Evolutionary conservation across 2,329 filamentous ascomycete genomes (phyloP), one percentile per base, ranked within the genome.

Genomic region (Fusarium kyushuense): DNA sequence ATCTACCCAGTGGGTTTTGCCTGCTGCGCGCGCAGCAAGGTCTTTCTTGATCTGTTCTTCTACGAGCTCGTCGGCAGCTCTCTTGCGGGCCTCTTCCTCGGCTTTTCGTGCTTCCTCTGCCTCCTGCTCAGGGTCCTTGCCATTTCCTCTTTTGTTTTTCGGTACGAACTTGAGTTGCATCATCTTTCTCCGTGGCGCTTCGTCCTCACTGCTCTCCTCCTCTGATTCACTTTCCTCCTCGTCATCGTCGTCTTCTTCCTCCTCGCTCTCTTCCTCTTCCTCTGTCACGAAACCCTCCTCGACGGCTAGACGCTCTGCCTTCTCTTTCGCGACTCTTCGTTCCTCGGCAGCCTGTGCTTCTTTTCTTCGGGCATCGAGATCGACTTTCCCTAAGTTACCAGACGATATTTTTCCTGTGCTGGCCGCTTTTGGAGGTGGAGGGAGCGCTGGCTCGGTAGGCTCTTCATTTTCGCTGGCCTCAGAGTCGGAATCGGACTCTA

Each of bases 21-120:
- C 90, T 0, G 89, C 88, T 1, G 89, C 89, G 55, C 90, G 88
- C 23, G 92, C 92, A 6, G 90, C 90, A 1, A 92, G 87, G 73
- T 95, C 91, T 70, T 92, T 92, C 73, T 92, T 90, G 42, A 98
- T 89, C 76, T 98, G 94, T 72, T 94, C 93, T 76, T 97, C 93
- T 16, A 99, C 89, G 12, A 98, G 82, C 58, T 87, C 89, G 76
- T 97, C 91, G 14, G 91, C 88, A 38, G 91, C 90, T 76, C 90
- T 89, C 65, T 87, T 89, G 35, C 88, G 86, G 3, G 84, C 88
- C 58, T 86, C 89, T 60, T 90, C 89, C 46, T 87, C 87, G 3
- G 83, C 86, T 5, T 72, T 65, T 2, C 75, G 76, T 6, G 74
- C 74, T 10, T 73, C 78, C 47, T 81, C 78, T 42, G 76, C 72